Evolutionary conservation across 2,329 filamentous ascomycete genomes (phyloP).

Genomic region (Diaporthe nobilis): DNA sequence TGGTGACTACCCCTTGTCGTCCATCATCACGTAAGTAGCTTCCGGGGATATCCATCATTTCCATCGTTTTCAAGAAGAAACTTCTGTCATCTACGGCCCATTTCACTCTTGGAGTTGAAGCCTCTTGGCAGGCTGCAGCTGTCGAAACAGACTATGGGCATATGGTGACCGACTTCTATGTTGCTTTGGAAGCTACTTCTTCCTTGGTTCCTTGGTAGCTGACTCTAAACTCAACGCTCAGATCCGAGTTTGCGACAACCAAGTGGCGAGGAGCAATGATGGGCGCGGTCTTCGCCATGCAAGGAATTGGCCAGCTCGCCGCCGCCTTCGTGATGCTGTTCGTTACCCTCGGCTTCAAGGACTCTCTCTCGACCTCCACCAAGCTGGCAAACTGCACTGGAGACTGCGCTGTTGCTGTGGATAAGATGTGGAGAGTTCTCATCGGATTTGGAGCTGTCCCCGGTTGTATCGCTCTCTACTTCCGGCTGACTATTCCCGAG

Average conservation of each 20-base stretch:
- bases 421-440: slow-evolving; percentile 89
- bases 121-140: not conserved
- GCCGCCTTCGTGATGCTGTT: slow-evolving; percentile 84
- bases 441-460: slow-evolving; percentile 87
- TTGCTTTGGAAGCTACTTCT: too few relatives aligned
- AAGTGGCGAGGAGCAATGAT: slow-evolving; percentile 92
- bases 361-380: slow-evolving; percentile 67
- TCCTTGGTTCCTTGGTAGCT: not conserved
- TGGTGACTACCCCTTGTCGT: slow-evolving; percentile 85
- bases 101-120: not conserved
- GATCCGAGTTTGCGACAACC: slow-evolving; percentile 88
- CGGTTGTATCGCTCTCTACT: slow-evolving; percentile 86
- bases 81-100: not conserved
- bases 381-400: slow-evolving; percentile 71
- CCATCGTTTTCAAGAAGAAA: not conserved
- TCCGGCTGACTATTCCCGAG: slow-evolving; percentile 83
- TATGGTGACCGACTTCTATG: not conserved
- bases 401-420: slow-evolving; percentile 77
- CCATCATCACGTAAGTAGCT: slow-evolving; percentile 75
- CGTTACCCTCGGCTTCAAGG: slow-evolving; percentile 79
- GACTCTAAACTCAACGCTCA: not conserved
- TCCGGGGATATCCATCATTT: not conserved
- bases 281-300: slow-evolving; percentile 89
- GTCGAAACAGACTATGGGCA: not conserved
- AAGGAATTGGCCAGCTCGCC: slow-evolving; percentile 84